Percentiles rank a stretch among this genome's conserved stretches.
Conservation (phyloP, 805 yeast species). For the Pichia occidentalis region DNA sequence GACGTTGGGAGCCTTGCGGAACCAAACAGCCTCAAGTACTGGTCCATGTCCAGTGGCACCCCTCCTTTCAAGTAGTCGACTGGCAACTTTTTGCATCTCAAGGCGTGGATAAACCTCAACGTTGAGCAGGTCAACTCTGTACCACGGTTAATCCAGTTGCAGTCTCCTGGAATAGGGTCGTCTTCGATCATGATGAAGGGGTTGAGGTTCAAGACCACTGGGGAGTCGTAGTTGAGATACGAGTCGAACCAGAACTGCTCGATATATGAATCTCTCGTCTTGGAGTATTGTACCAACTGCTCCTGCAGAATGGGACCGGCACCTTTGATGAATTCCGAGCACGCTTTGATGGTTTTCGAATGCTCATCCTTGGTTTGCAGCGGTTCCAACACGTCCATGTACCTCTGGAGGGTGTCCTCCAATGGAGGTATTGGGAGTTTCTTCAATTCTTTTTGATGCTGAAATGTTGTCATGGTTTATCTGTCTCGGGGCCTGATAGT, state of each 20-base stretch:
- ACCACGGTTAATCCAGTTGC: slow-evolving; percentile 70
- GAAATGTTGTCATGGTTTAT: slow-evolving; percentile 39
- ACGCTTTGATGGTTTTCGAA: slow-evolving; percentile 50
- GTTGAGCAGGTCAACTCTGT: slow-evolving; percentile 72
- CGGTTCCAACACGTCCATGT: slow-evolving; percentile 65
- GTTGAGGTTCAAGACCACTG: slow-evolving; percentile 85
- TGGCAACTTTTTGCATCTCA: slow-evolving; percentile 66
- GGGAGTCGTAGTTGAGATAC: slow-evolving; percentile 78
- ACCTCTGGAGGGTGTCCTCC: slow-evolving; percentile 56
- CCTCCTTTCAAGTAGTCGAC: slow-evolving; percentile 62
- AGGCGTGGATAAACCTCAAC: slow-evolving; percentile 71
- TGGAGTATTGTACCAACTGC: slow-evolving; percentile 55
- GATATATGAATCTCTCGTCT: slow-evolving; percentile 68
- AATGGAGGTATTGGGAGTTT: slow-evolving; percentile 80
- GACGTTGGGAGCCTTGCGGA: slow-evolving; percentile 80
- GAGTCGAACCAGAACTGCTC: slow-evolving; percentile 96
- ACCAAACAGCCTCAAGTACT: slow-evolving; percentile 80
- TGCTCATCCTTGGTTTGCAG: slow-evolving; percentile 76
- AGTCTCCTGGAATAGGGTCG: slow-evolving; percentile 70
- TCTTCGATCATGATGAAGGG: slow-evolving; percentile 89
- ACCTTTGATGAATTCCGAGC: slow-evolving; percentile 46
- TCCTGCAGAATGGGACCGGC: slow-evolving; percentile 55
- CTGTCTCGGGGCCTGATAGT: too few species aligned
- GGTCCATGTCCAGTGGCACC: slow-evolving; percentile 79
- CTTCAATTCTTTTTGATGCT: slow-evolving; percentile 49